Evolutionary conservation across 306 rosid species (phyloP).

Genomic region (Heteromeles arbutifolia): DNA sequence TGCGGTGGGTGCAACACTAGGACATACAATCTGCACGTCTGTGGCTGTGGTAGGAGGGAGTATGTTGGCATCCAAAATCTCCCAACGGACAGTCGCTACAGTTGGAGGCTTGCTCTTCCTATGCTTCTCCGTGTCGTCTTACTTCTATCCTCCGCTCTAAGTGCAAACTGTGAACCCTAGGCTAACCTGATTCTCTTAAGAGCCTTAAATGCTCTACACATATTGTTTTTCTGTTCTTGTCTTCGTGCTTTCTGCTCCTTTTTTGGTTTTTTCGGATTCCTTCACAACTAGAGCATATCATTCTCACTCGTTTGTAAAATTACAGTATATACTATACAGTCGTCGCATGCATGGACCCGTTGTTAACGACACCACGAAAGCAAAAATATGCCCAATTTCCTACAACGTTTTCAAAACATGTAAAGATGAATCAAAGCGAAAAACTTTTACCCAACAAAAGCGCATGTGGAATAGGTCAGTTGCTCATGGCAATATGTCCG

Average conservation of each 20-base stretch:
- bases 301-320: constrained; percentile 11
- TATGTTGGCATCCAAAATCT: constrained; percentile 93
- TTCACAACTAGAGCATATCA: background rate
- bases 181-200: constrained; percentile 26
- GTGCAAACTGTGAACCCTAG: constrained; percentile 10
- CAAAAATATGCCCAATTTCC: too few relatives aligned
- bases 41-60: constrained; percentile 96
- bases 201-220: constrained; percentile 14
- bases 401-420: too few relatives aligned
- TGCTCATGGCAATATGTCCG: too few relatives aligned
- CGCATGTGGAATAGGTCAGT: too few relatives aligned
- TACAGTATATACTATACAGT: background rate
- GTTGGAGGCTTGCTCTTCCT: constrained; percentile 96
- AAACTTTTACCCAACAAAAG: too few relatives aligned
- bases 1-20: constrained; percentile 86
- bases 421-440: too few relatives aligned
- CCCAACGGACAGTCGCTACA: constrained; percentile 93
- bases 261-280: background rate
- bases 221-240: constrained; percentile 1
- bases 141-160: constrained; percentile 90
- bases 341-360: background rate
- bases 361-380: too few relatives aligned
- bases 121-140: constrained; percentile 85
- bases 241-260: background rate
- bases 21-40: constrained; percentile 94